Base-by-base conservation (phyloP, 1,284 basidiomycete species). In the Neolentinus lepideus region DNA sequence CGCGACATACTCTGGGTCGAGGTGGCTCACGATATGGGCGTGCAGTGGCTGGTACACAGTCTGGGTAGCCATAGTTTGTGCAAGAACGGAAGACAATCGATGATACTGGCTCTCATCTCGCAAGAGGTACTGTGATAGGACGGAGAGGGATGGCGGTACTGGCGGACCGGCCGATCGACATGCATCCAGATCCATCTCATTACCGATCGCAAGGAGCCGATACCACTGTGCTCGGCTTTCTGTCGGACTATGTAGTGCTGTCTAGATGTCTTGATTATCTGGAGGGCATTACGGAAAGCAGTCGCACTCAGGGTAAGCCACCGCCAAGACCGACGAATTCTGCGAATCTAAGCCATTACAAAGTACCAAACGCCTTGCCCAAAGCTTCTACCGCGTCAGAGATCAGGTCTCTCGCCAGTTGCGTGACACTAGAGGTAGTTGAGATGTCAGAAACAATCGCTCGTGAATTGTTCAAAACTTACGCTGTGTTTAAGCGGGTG, bases 1-100 rank as follows among this genome's bases (percentile, higher is more conserved):
- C 4, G 71, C 73, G 53, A 78, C 67, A 61, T 86, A 89, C 62
- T 87, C 82, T 2, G 83, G 77, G 60, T 85, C 81, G 55, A 88
- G 75, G 38, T 69, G 75, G 12, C 71, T 60, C 24, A 83, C 63
- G 56, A 88, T 70, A 9, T 79, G 77, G 0, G 83, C 80, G 60
- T 87, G 79, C 33, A 89, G 69, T 24, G 83, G 81, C 57, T 50
- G 47, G 10, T 12, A 50, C 4, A 50, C 47, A 6, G 38, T 43
- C 8, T 4, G 29, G 29, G 29, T 31, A 4, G 29, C 12, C 29
- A 31, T 31, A 31, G 12, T 31, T 4, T 6, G 29, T n/a, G 29
- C 4, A 12, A 31, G 4, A 31, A 6, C 4, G 29, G 29, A 6
- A 12, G 29, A 31, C 29, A 31, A 12, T 31, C 12, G 12, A 12